Conservation (phyloP, 2,329 filamentous ascomycete species). For the Penicillium digitatum region DNA sequence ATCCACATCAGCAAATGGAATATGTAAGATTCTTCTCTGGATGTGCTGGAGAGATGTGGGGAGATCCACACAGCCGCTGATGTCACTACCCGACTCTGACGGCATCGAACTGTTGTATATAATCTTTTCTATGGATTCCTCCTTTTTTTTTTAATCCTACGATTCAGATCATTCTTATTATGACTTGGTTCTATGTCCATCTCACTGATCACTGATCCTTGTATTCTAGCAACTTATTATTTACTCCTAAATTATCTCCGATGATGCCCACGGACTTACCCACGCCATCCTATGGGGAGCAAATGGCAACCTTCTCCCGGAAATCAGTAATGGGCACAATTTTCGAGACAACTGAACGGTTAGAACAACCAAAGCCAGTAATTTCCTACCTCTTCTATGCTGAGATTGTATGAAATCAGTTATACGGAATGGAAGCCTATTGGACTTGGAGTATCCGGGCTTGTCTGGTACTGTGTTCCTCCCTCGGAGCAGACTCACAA, state of each 20-base stretch:
- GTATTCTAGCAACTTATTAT: background rate
- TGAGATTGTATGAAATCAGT: constrained; percentile 47
- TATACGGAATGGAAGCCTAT: constrained; percentile 97
- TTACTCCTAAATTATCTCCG: background rate
- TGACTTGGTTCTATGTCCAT: background rate
- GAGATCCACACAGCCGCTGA: constrained; percentile 5
- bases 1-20: background rate
- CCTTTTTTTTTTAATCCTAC: background rate
- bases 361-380: constrained; percentile 25
- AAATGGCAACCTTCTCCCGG: constrained; percentile 96
- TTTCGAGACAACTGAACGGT: constrained; percentile 99
- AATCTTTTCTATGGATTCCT: background rate
- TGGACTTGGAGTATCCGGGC: constrained; percentile 96
- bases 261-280: background rate
- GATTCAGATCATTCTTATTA: background rate
- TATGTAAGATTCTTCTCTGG: background rate
- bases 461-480: constrained; percentile 73
- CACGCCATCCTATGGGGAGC: constrained; percentile 11
- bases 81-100: constrained; percentile 1
- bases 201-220: background rate
- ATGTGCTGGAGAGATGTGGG: background rate
- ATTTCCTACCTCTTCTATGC: background rate
- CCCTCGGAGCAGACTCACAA: constrained; percentile 8
- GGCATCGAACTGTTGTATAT: background rate
- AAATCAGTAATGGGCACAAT: constrained; percentile 98